A percentile compares a stretch with the other conserved stretches of the same genome.
Conservation (phyloP, 257 asterid species). For the Leptodermis oblonga region DNA sequence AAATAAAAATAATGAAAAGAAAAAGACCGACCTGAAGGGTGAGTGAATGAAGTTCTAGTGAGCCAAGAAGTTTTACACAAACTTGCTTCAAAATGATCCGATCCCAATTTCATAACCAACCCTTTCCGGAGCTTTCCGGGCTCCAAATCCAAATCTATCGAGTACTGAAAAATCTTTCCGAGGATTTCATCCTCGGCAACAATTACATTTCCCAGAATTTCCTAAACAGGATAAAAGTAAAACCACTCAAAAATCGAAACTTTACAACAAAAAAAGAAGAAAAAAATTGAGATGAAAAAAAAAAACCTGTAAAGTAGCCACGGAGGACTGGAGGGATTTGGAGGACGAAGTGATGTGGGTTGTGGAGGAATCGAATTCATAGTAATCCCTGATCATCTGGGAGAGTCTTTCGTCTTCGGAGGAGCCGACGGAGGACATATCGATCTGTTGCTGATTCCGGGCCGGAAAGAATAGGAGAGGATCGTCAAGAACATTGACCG, state of each 20-base stretch:
- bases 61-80: slow-evolving; percentile 56
- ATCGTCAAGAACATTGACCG: not conserved
- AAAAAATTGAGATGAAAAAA: not conserved
- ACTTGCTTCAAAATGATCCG: slow-evolving; percentile 49
- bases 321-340: slow-evolving; percentile 23
- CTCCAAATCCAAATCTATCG: slow-evolving; percentile 30
- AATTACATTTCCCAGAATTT: slow-evolving; percentile 39
- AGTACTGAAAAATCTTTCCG: slow-evolving; percentile 35
- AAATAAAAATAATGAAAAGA: no score
- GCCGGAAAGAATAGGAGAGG: not conserved
- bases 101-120: slow-evolving; percentile 42
- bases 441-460: not conserved
- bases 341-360: slow-evolving; percentile 19
- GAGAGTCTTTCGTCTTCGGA: slow-evolving; percentile 24
- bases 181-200: slow-evolving; percentile 46
- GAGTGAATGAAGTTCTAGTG: slow-evolving; percentile 27
- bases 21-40: slow-evolving; percentile 37
- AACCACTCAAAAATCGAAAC: not conserved
- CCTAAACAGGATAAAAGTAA: slow-evolving; percentile 23
- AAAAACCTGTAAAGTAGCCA: slow-evolving; percentile 39
- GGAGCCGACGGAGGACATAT: slow-evolving; percentile 9
- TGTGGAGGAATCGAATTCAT: slow-evolving; percentile 18
- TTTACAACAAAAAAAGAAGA: no score
- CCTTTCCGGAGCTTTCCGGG: slow-evolving; percentile 32
- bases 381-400: slow-evolving; percentile 33